Conservation (phyloP, 139 green algal genomes). For the Spirogloea muscicola region DNA sequence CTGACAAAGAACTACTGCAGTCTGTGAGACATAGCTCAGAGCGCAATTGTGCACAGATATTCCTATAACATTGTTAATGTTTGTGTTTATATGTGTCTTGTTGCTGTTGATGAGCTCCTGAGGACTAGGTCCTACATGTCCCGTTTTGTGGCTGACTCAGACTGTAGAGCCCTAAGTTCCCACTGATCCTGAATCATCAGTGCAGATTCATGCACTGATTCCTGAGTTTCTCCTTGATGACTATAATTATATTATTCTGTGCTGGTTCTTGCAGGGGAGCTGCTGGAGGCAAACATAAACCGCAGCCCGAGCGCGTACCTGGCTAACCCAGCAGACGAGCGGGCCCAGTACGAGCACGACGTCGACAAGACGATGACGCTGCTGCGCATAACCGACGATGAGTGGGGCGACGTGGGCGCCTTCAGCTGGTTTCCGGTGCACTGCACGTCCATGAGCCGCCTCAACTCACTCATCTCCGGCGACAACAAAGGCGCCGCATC, state of each 20-base stretch:
- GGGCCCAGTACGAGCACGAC: constrained; percentile 59
- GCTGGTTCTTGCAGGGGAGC: constrained; percentile 11
- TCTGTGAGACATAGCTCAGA: too few relatives aligned
- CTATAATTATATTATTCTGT: constrained; percentile 5
- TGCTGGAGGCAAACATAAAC: constrained; percentile 69
- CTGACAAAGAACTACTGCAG: too few relatives aligned
- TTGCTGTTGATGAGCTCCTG: too few relatives aligned
- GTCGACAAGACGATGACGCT: constrained; percentile 69
- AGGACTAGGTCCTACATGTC: too few relatives aligned
- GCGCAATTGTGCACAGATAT: too few relatives aligned
- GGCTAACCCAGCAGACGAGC: constrained; percentile 67
- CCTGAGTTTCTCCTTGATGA: constrained; percentile 1
- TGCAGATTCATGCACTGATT: too few relatives aligned
- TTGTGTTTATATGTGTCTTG: too few relatives aligned
- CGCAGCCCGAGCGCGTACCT: constrained; percentile 76
- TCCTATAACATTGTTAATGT: too few relatives aligned
- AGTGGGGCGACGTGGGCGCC: constrained; percentile 19
- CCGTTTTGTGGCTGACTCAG: not conserved
- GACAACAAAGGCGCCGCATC: constrained; percentile 82
- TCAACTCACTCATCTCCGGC: constrained; percentile 71
- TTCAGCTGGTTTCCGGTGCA: constrained; percentile 80
- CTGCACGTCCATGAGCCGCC: constrained; percentile 86
- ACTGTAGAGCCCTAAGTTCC: too few relatives aligned
- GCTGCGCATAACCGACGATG: constrained; percentile 50
- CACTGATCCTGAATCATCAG: too few relatives aligned